Conservation (phyloP, 2,329 filamentous ascomycete species). For the Colletotrichum acutatum region DNA sequence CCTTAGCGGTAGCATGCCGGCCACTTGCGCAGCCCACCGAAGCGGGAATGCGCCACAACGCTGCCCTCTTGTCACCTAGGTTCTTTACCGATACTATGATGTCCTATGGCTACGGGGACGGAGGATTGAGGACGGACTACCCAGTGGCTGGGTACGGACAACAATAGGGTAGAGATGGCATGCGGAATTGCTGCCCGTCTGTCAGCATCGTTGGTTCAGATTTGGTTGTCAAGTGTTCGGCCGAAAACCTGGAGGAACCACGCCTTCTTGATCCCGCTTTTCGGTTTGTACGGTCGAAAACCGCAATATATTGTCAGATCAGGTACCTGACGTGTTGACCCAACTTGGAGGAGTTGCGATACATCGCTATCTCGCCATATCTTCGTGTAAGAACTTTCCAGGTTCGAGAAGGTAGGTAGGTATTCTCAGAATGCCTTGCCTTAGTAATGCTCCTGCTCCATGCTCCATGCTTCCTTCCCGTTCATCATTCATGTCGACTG, state of each 20-base stretch:
- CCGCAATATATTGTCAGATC: not conserved
- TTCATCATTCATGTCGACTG: not conserved
- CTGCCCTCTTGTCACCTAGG: constrained; percentile 1
- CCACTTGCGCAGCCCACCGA: constrained; percentile 23
- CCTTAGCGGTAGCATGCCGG: constrained; percentile 10
- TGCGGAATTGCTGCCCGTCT: not conserved
- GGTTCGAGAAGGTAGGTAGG: too few species aligned
- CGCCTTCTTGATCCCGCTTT: not conserved
- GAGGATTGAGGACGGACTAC: not conserved
- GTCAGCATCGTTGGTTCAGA: constrained; percentile 2
- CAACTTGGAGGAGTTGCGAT: not conserved
- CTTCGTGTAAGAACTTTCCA: too few species aligned
- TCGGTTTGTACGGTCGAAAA: not conserved
- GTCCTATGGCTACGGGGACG: not conserved
- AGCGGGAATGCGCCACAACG: constrained; percentile 30
- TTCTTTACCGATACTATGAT: not conserved
- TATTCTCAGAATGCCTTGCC: not conserved
- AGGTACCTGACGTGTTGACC: not conserved
- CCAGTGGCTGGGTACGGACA: not conserved
- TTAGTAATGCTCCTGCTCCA: not conserved
- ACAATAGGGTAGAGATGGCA: not conserved
- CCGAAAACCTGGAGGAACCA: constrained; percentile 21
- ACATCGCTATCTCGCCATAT: too few species aligned
- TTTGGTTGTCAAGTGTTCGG: constrained; percentile 10
- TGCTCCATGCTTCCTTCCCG: not conserved